Base-by-base conservation (phyloP, 179 eudicot species). In the Beta corolliflora region DNA sequence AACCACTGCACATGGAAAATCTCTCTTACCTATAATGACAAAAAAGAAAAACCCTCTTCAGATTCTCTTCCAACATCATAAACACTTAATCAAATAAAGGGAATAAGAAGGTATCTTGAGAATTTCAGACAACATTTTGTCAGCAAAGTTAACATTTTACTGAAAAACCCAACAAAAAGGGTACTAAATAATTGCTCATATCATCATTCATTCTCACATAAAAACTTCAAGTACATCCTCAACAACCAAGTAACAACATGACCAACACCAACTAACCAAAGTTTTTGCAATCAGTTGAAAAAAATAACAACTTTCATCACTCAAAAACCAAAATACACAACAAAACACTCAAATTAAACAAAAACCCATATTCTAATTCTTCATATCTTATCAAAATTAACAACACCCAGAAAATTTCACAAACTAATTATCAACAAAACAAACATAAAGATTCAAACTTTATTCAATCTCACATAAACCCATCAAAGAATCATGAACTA, bases 1-100 rank as follows among this genome's bases (percentile, higher is more conserved):
- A 87, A 80, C 89, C 93, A 83, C 88, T 87, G 79, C 91, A 86
- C 91, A 91, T 90, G 81, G 80, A 81, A 79, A 36, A 9, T 77
- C 53, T 53, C 63, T 66, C 46, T 82, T 70, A 72, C 56, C 79
- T 81, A 65, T 19, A 78, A 56, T 44, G 78, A 72, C 78, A 71
- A 69, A 70, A 65, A 81, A 36, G 1, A 36, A 36, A 81, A 80
- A 14, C 76, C 75, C 73, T 70, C 76, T 74, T 88, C 48, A 87
- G 85, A 59, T 79, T 84, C 45, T 59, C 50, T 52, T 46, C 75
- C 64, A 84, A 45, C 5, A 76, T 85, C 83, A 79, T 31, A 75
- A 45, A 36, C 65, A 82, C 48, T 58, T 29, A 77, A 66, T 21
- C 75, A 31, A 70, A 63, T 54, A 73, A 1, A 68, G n/a, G n/a